phyloP scores from a whole-genome alignment of 1,284 basidiomycete species.

The Austroboletus niveus region DNA sequence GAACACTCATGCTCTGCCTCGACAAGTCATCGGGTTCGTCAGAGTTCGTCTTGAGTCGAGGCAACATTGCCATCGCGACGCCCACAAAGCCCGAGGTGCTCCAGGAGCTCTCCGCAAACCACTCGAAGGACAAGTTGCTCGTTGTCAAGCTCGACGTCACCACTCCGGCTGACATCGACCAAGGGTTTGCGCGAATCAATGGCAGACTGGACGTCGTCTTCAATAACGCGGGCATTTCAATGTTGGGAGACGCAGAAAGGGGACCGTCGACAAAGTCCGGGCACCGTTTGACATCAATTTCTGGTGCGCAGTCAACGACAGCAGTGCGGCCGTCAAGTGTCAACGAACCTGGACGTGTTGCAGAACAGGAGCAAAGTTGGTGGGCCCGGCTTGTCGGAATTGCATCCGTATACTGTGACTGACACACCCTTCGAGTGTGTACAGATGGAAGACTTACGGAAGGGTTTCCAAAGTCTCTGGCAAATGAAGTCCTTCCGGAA shows the following conservation, averaged over 20 bases:
- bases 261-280: neutral
- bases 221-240: conserved; percentile 8
- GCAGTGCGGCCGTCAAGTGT: conserved; percentile 9
- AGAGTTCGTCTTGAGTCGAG: conserved; percentile 3
- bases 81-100: conserved; percentile 6
- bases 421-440: neutral
- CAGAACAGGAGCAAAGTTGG: conserved; percentile 1
- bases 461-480: conserved; percentile 17
- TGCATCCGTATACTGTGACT: neutral
- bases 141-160: conserved; percentile 8
- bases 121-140: conserved; percentile 2
- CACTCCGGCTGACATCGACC: neutral
- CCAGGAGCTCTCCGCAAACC: neutral
- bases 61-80: conserved; percentile 7
- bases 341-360: conserved; percentile 10
- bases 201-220: conserved; percentile 14
- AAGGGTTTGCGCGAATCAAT: conserved; percentile 7
- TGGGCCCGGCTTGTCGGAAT: neutral
- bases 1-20: neutral
- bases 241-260: conserved; percentile 10
- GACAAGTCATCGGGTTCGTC: conserved; percentile 6
- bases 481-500: conserved; percentile 16
- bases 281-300: conserved; percentile 23
- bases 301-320: conserved; percentile 20
- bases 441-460: neutral